phyloP scores from a whole-genome alignment of 495 filamentous ascomycete species.

The Penicillium odoratum region DNA sequence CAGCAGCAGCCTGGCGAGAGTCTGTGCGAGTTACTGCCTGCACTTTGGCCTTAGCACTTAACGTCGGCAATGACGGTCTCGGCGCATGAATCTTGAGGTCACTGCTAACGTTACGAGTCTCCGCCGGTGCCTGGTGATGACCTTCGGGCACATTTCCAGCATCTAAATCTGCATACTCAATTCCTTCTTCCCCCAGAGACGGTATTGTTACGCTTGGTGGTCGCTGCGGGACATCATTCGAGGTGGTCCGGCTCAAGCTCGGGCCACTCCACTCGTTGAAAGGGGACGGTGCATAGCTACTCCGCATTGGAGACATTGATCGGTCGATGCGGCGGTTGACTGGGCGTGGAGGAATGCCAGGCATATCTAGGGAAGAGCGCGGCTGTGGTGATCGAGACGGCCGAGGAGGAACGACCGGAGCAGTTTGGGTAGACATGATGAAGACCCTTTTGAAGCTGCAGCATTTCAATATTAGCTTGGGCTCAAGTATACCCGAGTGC shows the following conservation, averaged over 20 bases:
- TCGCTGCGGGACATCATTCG: slow-evolving; percentile 55
- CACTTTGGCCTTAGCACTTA: slow-evolving; percentile 77
- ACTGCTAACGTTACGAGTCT: slow-evolving; percentile 74
- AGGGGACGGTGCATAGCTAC: slow-evolving; percentile 81
- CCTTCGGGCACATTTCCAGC: slow-evolving; percentile 37
- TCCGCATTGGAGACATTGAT: slow-evolving; percentile 73
- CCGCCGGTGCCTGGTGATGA: slow-evolving; percentile 51
- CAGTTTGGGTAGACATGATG: slow-evolving; percentile 49
- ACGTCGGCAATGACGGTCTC: slow-evolving; percentile 77
- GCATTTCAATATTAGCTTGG: slow-evolving; percentile 17
- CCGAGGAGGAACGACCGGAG: slow-evolving; percentile 49
- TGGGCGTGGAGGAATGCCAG: slow-evolving; percentile 71
- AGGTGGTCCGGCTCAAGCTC: slow-evolving; percentile 45
- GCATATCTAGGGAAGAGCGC: slow-evolving; percentile 35
- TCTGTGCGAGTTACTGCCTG: slow-evolving; percentile 85
- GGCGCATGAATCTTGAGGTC: slow-evolving; percentile 88
- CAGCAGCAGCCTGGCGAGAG: slow-evolving; percentile 76
- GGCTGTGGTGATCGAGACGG: slow-evolving; percentile 52
- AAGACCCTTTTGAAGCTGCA: slow-evolving; percentile 22
- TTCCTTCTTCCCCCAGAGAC: slow-evolving; percentile 84
- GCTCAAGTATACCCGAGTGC: slow-evolving; percentile 16
- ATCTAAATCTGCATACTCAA: slow-evolving; percentile 73
- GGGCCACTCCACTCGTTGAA: slow-evolving; percentile 66
- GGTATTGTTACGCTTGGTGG: slow-evolving; percentile 80
- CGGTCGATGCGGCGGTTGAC: slow-evolving; percentile 64